Conservation (phyloP, 2,329 filamentous ascomycete species). For the Diaporthe sp. region DNA sequence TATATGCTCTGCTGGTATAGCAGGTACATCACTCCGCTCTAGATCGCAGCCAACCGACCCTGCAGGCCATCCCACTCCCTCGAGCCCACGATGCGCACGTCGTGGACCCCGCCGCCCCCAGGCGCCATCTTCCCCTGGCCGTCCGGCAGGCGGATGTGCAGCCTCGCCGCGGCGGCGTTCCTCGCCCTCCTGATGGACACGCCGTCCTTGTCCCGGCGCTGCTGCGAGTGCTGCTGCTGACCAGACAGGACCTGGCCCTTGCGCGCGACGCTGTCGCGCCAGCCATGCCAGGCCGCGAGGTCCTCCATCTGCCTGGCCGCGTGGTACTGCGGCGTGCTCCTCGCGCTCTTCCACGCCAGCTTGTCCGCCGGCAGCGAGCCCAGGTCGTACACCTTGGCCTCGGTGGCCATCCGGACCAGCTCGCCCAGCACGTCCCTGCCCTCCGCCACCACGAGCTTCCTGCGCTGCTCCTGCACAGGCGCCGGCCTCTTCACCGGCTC, state of each 20-base stretch:
- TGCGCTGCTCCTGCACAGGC: constrained; percentile 62
- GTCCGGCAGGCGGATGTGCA: constrained; percentile 64
- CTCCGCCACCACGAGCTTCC: constrained; percentile 68
- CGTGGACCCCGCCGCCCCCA: constrained; percentile 47
- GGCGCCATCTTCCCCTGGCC: constrained; percentile 58
- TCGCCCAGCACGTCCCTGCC: constrained; percentile 74
- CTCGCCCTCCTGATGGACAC: constrained; percentile 47
- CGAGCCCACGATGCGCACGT: constrained; percentile 66
- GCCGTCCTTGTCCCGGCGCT: constrained; percentile 28
- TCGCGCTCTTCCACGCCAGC: constrained; percentile 75
- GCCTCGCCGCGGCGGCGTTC: constrained; percentile 55
- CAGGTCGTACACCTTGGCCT: constrained; percentile 72
- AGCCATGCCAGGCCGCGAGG: constrained; percentile 71
- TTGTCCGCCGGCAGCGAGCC: constrained; percentile 67
- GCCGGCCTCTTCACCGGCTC: constrained; percentile 67
- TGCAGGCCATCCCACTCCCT: constrained; percentile 69
- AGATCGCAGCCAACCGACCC: constrained; percentile 51
- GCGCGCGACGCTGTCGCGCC: constrained; percentile 67
- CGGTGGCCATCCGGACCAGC: constrained; percentile 71
- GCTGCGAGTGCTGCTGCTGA: constrained; percentile 40
- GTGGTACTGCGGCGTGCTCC: constrained; percentile 74
- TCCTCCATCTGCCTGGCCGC: constrained; percentile 75
- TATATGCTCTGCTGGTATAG: constrained; percentile 12
- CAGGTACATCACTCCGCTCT: constrained; percentile 9
- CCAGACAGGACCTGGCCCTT: constrained; percentile 60